Evolutionary conservation across 2,329 filamentous ascomycete genomes (phyloP).

Genomic region (Trichophyton verrucosum): DNA sequence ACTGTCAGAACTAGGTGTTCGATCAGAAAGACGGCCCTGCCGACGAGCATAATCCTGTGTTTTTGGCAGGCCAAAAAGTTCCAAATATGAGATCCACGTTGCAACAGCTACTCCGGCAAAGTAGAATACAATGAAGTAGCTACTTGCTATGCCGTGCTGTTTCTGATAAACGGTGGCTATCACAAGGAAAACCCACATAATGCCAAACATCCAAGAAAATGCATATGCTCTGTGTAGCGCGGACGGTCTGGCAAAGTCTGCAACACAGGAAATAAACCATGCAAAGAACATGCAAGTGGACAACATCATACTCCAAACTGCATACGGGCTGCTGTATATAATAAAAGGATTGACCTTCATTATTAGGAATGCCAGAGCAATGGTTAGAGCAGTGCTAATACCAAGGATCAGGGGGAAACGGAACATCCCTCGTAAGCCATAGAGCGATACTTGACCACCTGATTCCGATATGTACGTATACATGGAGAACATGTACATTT

Average conservation of each 20-base stretch:
- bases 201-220: constrained; percentile 69
- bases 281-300: constrained; percentile 67
- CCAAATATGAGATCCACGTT: constrained; percentile 60
- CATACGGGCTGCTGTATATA: constrained; percentile 77
- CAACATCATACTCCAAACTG: constrained; percentile 79
- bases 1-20: constrained; percentile 20
- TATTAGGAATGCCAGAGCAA: constrained; percentile 62
- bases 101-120: constrained; percentile 64
- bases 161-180: constrained; percentile 63
- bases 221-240: constrained; percentile 73
- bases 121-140: constrained; percentile 72
- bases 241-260: constrained; percentile 68
- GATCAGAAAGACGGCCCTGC: constrained; percentile 32
- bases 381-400: constrained; percentile 53
- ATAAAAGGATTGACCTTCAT: constrained; percentile 80
- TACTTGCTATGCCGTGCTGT: constrained; percentile 56
- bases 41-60: constrained; percentile 58
- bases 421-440: constrained; percentile 71
- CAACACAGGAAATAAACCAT: constrained; percentile 71
- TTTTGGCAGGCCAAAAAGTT: constrained; percentile 62
- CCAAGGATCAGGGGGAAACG: constrained; percentile 66
- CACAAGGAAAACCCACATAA: constrained; percentile 63
- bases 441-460: constrained; percentile 50
- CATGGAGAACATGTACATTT: constrained; percentile 76
- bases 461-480: constrained; percentile 49